phyloP scores from a whole-genome alignment of 2,329 filamentous ascomycete genomes.

The Cercospora beticola region DNA sequence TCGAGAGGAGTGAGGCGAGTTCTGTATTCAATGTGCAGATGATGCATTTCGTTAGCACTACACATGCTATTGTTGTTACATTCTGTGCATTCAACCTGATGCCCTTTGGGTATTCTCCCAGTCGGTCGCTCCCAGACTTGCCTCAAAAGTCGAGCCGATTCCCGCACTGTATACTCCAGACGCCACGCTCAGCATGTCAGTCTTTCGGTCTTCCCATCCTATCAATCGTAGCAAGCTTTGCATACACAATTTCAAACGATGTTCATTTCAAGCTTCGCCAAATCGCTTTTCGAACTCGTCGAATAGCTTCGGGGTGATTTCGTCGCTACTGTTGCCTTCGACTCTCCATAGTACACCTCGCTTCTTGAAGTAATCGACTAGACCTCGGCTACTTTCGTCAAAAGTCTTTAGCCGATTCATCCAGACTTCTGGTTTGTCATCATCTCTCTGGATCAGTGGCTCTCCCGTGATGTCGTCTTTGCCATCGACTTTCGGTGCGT shows the following conservation, averaged over 20 bases:
- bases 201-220: not conserved
- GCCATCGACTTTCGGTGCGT: constrained; percentile 76
- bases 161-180: constrained; percentile 9
- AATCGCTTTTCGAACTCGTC: constrained; percentile 80
- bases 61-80: not conserved
- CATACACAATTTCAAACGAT: not conserved
- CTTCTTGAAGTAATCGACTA: constrained; percentile 85
- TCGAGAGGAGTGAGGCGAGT: not conserved
- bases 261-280: constrained; percentile 28
- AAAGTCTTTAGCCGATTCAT: constrained; percentile 77
- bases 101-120: not conserved
- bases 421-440: constrained; percentile 88
- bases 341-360: constrained; percentile 85
- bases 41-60: not conserved
- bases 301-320: constrained; percentile 89
- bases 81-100: not conserved
- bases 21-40: not conserved
- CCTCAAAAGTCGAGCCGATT: constrained; percentile 16
- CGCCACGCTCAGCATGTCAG: constrained; percentile 20
- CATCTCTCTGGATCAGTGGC: constrained; percentile 72
- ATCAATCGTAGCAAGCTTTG: not conserved
- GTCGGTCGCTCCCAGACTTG: constrained; percentile 9
- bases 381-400: constrained; percentile 77
- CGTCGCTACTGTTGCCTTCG: constrained; percentile 84
- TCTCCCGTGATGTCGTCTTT: constrained; percentile 91